Base-by-base conservation (phyloP, 2,329 filamentous ascomycete genomes). In the Colletotrichum brevisporum region DNA sequence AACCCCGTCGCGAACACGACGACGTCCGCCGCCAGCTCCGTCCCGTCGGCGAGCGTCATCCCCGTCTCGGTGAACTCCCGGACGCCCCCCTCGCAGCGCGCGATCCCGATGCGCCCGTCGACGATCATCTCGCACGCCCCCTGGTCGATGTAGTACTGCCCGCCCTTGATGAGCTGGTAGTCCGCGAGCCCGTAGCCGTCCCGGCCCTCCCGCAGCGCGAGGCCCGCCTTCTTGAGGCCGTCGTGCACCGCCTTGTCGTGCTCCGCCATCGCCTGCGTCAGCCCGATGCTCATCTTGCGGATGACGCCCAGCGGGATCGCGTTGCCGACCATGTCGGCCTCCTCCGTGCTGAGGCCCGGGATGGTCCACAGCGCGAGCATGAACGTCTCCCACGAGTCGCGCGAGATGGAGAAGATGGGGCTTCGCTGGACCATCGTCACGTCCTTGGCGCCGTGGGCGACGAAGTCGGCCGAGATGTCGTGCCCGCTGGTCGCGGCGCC, bases 381-480 rank as follows among this genome's bases (percentile, higher is more conserved):
- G 45, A 83, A 79, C 0, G 83, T 76, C 1, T 82, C 81, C 48
- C 80, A 80, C 4, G 47, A 63, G 55, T 83, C 79, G 15, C 78
- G 79, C 0, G 82, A 83, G 27, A 88, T 79, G 12, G 87, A 83
- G 73, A 84, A 87, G 3, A 85, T 88, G 2, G 81, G 81, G 9
- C 79, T 78, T 9, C 86, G 83, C 75, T 89, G 86, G 2, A 89
- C 73, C 82, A 89, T 85, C 4, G 85, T 86, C 2, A 88, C 84
- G 21, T 81, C 75, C 2, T 68, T 71, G 5, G 83, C 83, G 1
- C 85, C 85, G 41, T 83, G 81, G 58, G 86, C 80, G 55, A 81
- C 80, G 70, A 81, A 86, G 71, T 86, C 83, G 72, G 86, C 82
- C 0, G 84, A 83, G 55, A 86, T 84, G 59, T 86, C 84, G 63